Conservation (phyloP, 139 green algal genomes). For the Chlorella sp. region DNA sequence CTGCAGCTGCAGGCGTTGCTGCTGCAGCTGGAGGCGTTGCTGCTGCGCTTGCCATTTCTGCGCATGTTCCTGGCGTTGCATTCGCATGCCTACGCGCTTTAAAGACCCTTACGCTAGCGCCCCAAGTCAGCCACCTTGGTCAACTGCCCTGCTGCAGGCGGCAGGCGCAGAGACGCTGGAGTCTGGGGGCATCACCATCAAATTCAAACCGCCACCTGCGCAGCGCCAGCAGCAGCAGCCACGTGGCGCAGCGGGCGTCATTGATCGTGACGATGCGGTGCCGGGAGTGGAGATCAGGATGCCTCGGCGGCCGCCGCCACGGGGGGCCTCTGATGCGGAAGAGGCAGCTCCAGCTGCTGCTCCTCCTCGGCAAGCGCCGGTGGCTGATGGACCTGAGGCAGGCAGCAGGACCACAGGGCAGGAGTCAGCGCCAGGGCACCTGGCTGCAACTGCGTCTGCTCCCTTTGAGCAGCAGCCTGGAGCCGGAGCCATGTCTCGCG, state of each 20-base stretch:
- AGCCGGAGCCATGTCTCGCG: neutral
- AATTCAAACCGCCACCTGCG: slow-evolving; percentile 35
- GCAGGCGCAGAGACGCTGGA: neutral
- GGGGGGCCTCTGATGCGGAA: neutral
- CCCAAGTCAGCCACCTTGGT: neutral
- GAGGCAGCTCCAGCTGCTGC: neutral
- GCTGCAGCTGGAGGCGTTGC: neutral
- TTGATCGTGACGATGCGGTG: neutral
- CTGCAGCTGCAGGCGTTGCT: neutral
- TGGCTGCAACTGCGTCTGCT: neutral
- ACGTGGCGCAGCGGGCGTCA: neutral
- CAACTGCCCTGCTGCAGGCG: neutral
- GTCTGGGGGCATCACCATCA: slow-evolving; percentile 12
- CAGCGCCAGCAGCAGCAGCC: neutral
- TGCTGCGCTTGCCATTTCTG: neutral
- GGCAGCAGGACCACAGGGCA: neutral
- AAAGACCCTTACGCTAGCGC: neutral
- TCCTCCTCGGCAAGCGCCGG: neutral
- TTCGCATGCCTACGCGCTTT: too few relatives aligned
- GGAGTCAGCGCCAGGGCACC: too few relatives aligned
- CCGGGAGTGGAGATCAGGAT: slow-evolving; percentile 3
- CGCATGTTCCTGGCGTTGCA: neutral
- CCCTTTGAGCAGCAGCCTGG: neutral
- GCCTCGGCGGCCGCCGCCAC: neutral
- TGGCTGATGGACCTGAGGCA: neutral